Evolutionary conservation across 306 rosid species (phyloP).

Genomic region (Alnus rubra): DNA sequence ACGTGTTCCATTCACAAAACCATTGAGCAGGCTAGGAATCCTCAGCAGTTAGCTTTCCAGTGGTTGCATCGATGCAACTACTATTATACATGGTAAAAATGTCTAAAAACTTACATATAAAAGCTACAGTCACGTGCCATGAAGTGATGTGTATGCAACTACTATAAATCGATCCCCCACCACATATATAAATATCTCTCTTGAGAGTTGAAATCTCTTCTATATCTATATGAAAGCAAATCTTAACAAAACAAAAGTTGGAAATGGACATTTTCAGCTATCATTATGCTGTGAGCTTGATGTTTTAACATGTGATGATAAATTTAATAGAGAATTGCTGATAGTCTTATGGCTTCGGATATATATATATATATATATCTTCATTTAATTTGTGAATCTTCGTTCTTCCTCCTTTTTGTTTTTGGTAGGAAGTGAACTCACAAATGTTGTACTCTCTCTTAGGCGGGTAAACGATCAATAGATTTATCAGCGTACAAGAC

Average conservation of each 20-base stretch:
- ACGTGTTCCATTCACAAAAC: background rate
- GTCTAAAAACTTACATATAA: no score
- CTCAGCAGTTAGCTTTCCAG: no score
- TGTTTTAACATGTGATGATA: background rate
- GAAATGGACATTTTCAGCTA: background rate
- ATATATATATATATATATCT: background rate
- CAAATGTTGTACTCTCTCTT: background rate
- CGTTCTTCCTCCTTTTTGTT: background rate
- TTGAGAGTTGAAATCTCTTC: background rate
- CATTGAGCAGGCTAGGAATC: no score
- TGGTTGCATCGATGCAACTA: no score
- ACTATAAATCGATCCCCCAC: no score
- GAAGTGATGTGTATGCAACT: no score
- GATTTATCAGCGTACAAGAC: background rate
- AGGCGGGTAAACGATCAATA: background rate
- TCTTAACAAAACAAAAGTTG: background rate
- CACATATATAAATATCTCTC: no score
- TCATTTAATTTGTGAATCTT: background rate
- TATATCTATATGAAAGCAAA: background rate
- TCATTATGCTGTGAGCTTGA: background rate
- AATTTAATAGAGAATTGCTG: background rate
- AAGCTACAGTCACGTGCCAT: no score
- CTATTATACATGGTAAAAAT: no score
- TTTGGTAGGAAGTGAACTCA: background rate
- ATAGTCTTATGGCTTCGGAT: background rate